These are phyloP conservation scores for Botrytis elliptica DNA, from an alignment of 2,329 filamentous ascomycete genomes.

Conservation along the genomic window DNA sequence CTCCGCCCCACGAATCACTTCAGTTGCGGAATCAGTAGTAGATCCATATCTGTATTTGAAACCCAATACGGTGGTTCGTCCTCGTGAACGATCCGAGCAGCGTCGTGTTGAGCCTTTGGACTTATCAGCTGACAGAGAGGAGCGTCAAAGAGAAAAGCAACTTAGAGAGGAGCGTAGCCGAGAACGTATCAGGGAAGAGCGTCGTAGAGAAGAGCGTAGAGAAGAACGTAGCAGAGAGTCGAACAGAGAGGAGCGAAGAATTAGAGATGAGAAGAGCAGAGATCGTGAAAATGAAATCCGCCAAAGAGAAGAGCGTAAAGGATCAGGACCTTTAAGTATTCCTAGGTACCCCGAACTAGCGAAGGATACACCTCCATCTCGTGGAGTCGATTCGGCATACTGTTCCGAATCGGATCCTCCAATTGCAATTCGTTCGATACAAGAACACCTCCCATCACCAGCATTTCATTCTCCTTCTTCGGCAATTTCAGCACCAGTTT, in stretches of 20 bases:
- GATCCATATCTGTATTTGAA: constrained; percentile 23
- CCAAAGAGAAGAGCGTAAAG: background rate
- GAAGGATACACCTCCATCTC: constrained; percentile 33
- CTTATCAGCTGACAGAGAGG: background rate
- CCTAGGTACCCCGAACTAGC: constrained; percentile 24
- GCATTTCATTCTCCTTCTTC: constrained; percentile 22
- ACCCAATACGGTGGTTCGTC: constrained; percentile 22
- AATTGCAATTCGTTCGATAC: constrained; percentile 21
- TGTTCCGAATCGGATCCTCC: constrained; percentile 37
- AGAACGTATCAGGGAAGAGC: background rate
- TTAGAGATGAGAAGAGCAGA: background rate
- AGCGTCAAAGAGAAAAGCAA: constrained; percentile 5
- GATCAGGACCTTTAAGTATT: constrained; percentile 3
- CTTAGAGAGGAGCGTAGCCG: constrained; percentile 4
- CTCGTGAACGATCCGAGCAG: constrained; percentile 2
- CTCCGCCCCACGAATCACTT: constrained; percentile 12
- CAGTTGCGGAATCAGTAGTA: constrained; percentile 19
- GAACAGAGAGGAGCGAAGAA: background rate
- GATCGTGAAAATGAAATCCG: background rate
- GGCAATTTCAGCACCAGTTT: constrained; percentile 9
- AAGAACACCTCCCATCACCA: constrained; percentile 21
- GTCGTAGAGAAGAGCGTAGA: background rate
- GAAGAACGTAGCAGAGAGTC: background rate
- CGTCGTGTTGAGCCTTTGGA: constrained; percentile 7
- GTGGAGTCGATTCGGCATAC: constrained; percentile 39